phyloP scores from a whole-genome alignment of 2,329 filamentous ascomycete genomes.

The Calonectria leucothoes region DNA sequence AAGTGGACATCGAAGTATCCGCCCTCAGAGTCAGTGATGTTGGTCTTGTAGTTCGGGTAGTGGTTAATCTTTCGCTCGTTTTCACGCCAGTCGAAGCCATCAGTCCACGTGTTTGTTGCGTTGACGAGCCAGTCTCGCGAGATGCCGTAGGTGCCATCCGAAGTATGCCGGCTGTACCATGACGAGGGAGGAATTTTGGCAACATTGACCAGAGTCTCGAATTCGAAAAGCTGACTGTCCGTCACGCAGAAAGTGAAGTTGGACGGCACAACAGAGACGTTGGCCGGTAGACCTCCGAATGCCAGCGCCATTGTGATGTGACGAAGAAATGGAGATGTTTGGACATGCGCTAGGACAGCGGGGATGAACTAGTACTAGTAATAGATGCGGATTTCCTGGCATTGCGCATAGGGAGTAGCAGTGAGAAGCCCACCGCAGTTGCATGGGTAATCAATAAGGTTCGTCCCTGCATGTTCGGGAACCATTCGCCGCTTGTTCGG shows the following conservation, averaged over 20 bases:
- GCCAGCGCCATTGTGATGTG: background rate
- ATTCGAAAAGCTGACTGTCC: background rate
- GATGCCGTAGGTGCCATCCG: background rate
- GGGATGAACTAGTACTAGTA: background rate
- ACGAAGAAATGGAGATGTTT: background rate
- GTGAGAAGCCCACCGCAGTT: background rate
- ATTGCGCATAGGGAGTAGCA: background rate
- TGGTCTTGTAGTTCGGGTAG: background rate
- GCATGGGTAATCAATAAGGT: background rate
- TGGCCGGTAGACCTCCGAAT: background rate
- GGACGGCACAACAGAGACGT: background rate
- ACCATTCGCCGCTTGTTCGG: background rate
- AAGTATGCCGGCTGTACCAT: background rate
- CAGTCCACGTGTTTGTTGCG: background rate
- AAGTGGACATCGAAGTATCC: slow-evolving; percentile 58
- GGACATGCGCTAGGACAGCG: background rate
- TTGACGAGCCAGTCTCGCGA: background rate
- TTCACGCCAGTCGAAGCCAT: background rate
- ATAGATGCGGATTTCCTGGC: background rate
- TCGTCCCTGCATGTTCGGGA: background rate
- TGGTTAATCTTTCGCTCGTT: background rate
- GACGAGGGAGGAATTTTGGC: background rate
- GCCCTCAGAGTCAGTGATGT: background rate
- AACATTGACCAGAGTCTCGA: background rate
- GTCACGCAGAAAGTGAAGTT: background rate